Evolutionary conservation across 179 eudicot genomes (phyloP), one percentile per base, ranked within the genome.

Genomic region (Beta lomatogona): DNA sequence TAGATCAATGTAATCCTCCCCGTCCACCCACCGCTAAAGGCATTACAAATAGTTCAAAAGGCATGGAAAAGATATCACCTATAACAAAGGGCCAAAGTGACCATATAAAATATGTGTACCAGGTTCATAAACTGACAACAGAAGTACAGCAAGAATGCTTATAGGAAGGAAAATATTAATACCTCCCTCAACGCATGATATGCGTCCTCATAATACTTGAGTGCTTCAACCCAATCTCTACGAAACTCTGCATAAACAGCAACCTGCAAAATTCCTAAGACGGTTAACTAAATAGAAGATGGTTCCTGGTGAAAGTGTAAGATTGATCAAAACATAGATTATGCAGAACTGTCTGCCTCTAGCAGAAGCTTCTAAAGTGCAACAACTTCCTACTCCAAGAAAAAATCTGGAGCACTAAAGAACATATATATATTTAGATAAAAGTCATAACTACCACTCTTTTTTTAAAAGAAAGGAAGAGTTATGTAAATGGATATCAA

Each of bases 241-340:
- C 97, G 91, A 75, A 94, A 97, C 84, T 97, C 99, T 76, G 99
- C 99, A 88, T 93, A 92, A 46, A 97, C 93, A 86, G 99, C 98
- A 91, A 89, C 99, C 99, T 97, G 90, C 81, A 90, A 84, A 77
- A 80, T 65, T 77, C 31, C 73, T 48, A 58, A 5, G 9, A 71
- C 21, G 13, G 31, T 48, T 60, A 60, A 76, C 48, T 18, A 68
- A 53, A 57, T 64, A 74, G 21, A 69, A 64, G 50, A 60, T 59
- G 58, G 19, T 15, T 10, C 8, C 9, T 11, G 76, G 46, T 50
- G 22, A 65, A 61, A 13, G 21, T 36, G 5, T 25, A 80, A 44
- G 21, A 50, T 14, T 80, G 18, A 28, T 41, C 15, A 64, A 48
- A 36, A 52, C 9, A 57, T 69, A 66, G 15, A 44, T 2, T 53